A percentile compares a stretch with the other conserved stretches of the same genome.
Conservation (phyloP, 1,284 basidiomycete species). For the Jaminaea rosea region DNA sequence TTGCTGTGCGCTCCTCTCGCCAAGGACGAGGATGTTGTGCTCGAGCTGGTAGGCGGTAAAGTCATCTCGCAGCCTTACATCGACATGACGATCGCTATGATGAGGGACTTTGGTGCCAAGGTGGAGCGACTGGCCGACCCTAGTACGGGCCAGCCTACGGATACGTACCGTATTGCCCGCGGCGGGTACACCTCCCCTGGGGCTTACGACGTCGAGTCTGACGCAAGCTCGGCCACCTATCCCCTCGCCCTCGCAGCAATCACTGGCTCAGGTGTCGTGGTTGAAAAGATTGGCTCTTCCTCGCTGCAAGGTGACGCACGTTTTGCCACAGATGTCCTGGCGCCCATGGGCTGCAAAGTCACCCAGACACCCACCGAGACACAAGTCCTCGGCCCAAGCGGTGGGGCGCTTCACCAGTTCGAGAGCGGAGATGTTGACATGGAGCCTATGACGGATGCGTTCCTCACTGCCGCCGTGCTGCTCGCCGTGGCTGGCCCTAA, state of each 20-base stretch:
- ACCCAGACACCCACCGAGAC: conserved; percentile 78
- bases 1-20: conserved; percentile 94
- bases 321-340: conserved; percentile 85
- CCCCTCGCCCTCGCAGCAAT: conserved; percentile 93
- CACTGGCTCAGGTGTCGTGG: conserved; percentile 86
- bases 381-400: conserved; percentile 80
- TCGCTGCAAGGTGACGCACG: conserved; percentile 92
- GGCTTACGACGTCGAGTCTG: conserved; percentile 81
- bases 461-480: conserved; percentile 84
- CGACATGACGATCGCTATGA: conserved; percentile 98
- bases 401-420: conserved; percentile 70
- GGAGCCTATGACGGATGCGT: conserved; percentile 99
- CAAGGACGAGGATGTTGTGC: conserved; percentile 59
- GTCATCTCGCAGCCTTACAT: conserved; percentile 99
- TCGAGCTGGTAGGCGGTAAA: conserved; percentile 81
- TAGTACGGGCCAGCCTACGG: conserved; percentile 56
- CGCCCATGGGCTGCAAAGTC: conserved; percentile 88
- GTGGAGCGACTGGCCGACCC: conserved; percentile 65
- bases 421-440: conserved; percentile 71
- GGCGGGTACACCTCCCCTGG: conserved; percentile 68
- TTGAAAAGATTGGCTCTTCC: conserved; percentile 77
- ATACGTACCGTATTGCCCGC: conserved; percentile 76
- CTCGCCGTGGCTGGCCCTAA: conserved; percentile 60
- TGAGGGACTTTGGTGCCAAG: conserved; percentile 81
- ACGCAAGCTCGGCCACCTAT: conserved; percentile 92